phyloP scores from a whole-genome alignment of 208 protist species.

The Trypanosoma rangeli region DNA sequence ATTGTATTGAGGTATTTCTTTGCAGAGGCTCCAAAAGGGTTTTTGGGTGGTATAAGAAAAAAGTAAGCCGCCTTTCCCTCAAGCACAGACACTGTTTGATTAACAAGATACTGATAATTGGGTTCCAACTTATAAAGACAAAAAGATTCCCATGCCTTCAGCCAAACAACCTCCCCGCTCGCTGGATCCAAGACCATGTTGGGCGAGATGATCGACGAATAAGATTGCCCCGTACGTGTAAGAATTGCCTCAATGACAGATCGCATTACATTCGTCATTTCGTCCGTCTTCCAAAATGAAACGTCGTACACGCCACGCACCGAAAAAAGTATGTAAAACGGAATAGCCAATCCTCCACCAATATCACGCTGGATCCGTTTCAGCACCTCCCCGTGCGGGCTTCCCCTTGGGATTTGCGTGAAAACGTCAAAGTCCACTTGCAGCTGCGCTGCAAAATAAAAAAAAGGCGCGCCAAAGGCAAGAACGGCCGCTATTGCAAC shows the following conservation, averaged over 20 bases:
- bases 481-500: conserved; percentile 11
- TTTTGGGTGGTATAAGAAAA: conserved; percentile 8
- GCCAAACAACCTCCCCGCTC: conserved; percentile 4
- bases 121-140: background rate
- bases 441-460: conserved; percentile 21
- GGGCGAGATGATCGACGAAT: conserved; percentile 9
- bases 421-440: conserved; percentile 27
- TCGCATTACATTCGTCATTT: conserved; percentile 20
- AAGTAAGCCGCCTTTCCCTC: conserved; percentile 17
- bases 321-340: conserved; percentile 27
- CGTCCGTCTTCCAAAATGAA: conserved; percentile 20
- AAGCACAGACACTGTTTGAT: conserved; percentile 13
- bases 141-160: background rate
- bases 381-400: conserved; percentile 20
- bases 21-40: conserved; percentile 19
- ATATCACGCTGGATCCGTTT: conserved; percentile 6
- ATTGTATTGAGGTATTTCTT: conserved; percentile 23
- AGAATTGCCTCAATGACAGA: conserved; percentile 23
- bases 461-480: conserved; percentile 20
- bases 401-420: conserved; percentile 17
- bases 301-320: conserved; percentile 9
- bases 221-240: conserved; percentile 1
- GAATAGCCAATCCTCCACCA: conserved; percentile 20
- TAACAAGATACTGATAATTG: conserved; percentile 18
- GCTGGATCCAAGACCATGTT: conserved; percentile 7